Base-by-base conservation (phyloP, 768 basidiomycete genomes). In the Dentipellis fragilis region DNA sequence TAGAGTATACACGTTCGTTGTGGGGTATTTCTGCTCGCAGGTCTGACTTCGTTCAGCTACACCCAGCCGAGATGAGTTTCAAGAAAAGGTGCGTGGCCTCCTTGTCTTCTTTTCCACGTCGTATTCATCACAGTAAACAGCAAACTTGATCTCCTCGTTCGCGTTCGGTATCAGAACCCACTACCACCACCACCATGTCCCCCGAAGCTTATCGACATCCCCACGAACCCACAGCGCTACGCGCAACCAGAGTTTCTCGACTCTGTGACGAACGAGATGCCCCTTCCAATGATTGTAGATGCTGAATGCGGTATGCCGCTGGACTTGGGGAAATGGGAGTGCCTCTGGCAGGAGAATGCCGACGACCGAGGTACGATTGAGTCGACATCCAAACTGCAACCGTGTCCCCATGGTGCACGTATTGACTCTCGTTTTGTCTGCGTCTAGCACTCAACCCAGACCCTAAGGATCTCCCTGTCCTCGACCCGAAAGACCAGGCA, bases 271-370 rank as follows among this genome's bases (percentile, higher is more conserved):
- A 82, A 84, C 53, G 89, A 91, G 49, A 81, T 84, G 10, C 87
- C 89, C 0, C 68, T 96, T 17, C 95, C 96, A 0, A 93, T 98
- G 91, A 87, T 98, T 60, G 87, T 97, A 1, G 96, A 99, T 63
- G 91, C 90, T 0, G 96, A 99, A 67, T 87, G 86, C 61, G 96
- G 96, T 0, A 94, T 99, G 93, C 93, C 94, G 0, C 71, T 99
- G 22, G 91, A 98, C 67, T 72, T 95, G 49, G 86, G 87, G 16
- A 80, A 78, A 54, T 93, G 84, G 78, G 85, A 87, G 54, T 86
- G 81, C 37, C 71, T 95, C 16, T 93, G 88, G 90, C 83, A 87
- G 51, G 88, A 91, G 58, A 81, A 81, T 45, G 87, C 77, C 2
- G 79, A 85, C 65, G 81, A 86, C 69, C 76, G 80, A 52, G 73